Evolutionary conservation across 2,329 filamentous ascomycete genomes (phyloP), one percentile per base, ranked within the genome.

Genomic region (Diaporthe sp.): DNA sequence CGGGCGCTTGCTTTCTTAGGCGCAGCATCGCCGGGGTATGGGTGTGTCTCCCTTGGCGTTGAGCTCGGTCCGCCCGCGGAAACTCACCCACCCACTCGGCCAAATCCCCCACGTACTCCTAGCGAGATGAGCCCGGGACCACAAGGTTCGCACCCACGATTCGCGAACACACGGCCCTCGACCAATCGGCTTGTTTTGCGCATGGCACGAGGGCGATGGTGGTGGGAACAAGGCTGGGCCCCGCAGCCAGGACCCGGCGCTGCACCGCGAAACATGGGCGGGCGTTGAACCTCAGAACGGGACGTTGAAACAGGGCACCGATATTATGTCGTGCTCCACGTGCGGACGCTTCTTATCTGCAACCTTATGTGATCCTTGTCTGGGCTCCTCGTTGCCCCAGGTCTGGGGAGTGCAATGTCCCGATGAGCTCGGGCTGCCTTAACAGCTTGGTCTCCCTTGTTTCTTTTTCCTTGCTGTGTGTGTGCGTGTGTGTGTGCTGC

Each of bases 71-170:
- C 64, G 64, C 64, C 17, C 45, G 64, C 47, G 33, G 22, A 17
- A 68, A 54, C 47, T 68, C 45, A 25, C 15, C 7, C 64, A 67
- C 50, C 33, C 45, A 68, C 47, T 35, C 33, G 33, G 47, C 64
- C 33, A 68, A 68, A 68, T 28, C 33, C 47, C 50, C 35, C 35
- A 38, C 35, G 35, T 38, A n/a, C 15, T 35, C 22, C 45, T 67
- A 68, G 64, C 64, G 64, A 68, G 47, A 68, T 68, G 47, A 68
- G 64, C 47, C 28, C 47, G 47, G 64, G 47, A 30, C 64, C 33
- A 52, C 50, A 68, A 54, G 64, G 64, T 68, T 68, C 64, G n/a
- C n/a, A 17, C n/a, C 35, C 45, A 68, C 64, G 47, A 68, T 68
- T 54, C 45, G 64, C 47, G 47, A 52, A 28, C 40, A 6, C 33